phyloP scores from a whole-genome alignment of 2,329 filamentous ascomycete genomes.

The Sphaerulina musiva region DNA sequence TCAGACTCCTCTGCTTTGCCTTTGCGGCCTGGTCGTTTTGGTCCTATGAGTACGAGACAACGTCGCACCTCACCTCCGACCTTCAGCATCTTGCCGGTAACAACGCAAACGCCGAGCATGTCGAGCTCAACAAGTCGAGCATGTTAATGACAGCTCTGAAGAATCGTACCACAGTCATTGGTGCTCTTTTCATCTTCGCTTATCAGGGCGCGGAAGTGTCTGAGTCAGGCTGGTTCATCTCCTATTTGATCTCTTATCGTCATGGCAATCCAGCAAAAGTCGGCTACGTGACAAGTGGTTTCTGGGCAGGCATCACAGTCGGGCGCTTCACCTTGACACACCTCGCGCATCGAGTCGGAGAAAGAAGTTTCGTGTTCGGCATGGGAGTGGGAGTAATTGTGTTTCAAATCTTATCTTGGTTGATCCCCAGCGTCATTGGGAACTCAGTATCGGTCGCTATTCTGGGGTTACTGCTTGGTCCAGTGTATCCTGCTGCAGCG shows the following conservation, averaged over 20 bases:
- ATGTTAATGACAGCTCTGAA: slow-evolving; percentile 47
- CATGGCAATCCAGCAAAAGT: slow-evolving; percentile 63
- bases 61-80: slow-evolving; percentile 39
- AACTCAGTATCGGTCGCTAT: slow-evolving; percentile 48
- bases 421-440: slow-evolving; percentile 35
- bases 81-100: slow-evolving; percentile 41
- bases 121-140: slow-evolving; percentile 45
- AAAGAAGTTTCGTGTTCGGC: slow-evolving; percentile 61
- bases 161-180: slow-evolving; percentile 59
- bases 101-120: slow-evolving; percentile 32
- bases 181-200: slow-evolving; percentile 74
- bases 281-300: slow-evolving; percentile 70
- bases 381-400: slow-evolving; percentile 56
- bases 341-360: slow-evolving; percentile 60
- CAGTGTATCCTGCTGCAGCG: slow-evolving; percentile 68
- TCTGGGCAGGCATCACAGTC: slow-evolving; percentile 49
- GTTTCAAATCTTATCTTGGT: slow-evolving; percentile 73
- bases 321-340: slow-evolving; percentile 62
- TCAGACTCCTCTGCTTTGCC: slow-evolving; percentile 52
- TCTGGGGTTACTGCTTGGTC: slow-evolving; percentile 68
- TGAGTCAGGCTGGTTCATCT: slow-evolving; percentile 81
- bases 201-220: slow-evolving; percentile 82
- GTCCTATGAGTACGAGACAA: slow-evolving; percentile 59
- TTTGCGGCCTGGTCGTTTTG: slow-evolving; percentile 63
- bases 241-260: slow-evolving; percentile 69